phyloP scores from a whole-genome alignment of 306 rosid species.

The Macrotyloma uniflorum region DNA sequence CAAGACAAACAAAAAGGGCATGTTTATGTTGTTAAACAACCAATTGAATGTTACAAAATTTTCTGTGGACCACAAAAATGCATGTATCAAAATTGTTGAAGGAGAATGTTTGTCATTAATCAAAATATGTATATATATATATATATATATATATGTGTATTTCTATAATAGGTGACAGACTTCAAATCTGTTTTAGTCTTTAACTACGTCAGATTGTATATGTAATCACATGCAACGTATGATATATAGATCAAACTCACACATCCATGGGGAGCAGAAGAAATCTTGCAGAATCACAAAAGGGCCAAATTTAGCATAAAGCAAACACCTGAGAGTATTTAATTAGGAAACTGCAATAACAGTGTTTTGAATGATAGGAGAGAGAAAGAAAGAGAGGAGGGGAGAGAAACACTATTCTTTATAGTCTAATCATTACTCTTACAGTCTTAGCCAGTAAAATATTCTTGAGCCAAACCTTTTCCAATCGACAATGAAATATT shows the following conservation, averaged over 20 bases:
- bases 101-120: background rate
- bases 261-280: slow-evolving; percentile 73
- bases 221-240: slow-evolving; percentile 60
- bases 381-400: slow-evolving; percentile 42
- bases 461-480: slow-evolving; percentile 23
- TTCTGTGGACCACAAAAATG: background rate
- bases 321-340: slow-evolving; percentile 50
- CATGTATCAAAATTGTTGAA: background rate
- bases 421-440: slow-evolving; percentile 42
- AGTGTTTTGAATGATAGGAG: slow-evolving; percentile 61
- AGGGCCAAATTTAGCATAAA: slow-evolving; percentile 57
- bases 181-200: slow-evolving; percentile 1
- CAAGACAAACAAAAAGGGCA: slow-evolving; percentile 33
- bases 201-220: slow-evolving; percentile 39
- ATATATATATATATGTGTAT: background rate
- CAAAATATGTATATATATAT: background rate
- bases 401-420: slow-evolving; percentile 19
- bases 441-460: slow-evolving; percentile 6
- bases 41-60: background rate
- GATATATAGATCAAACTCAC: slow-evolving; percentile 40
- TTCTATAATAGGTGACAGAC: background rate
- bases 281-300: slow-evolving; percentile 67
- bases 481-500: slow-evolving; percentile 39
- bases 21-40: background rate
- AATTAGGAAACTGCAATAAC: slow-evolving; percentile 51